Percentiles rank a stretch among this genome's conserved stretches.
These are phyloP conservation scores for Epithele typhae DNA, from an alignment of 768 basidiomycete genomes.

Conservation along the genomic window DNA sequence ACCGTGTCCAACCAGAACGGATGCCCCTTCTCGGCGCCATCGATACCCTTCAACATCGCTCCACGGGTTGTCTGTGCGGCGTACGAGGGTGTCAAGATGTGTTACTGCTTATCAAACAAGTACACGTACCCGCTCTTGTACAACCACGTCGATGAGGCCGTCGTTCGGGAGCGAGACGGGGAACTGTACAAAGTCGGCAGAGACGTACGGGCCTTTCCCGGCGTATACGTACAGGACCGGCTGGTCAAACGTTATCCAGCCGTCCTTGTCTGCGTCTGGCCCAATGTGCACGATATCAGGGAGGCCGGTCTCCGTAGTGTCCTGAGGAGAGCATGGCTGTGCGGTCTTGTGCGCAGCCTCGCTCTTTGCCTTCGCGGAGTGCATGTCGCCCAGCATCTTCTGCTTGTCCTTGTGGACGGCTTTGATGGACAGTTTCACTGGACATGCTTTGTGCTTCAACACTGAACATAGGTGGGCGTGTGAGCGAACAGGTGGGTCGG, in stretches of 20 bases:
- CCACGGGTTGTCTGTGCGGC: constrained; percentile 46
- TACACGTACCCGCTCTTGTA: constrained; percentile 60
- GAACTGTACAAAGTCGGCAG: constrained; percentile 76
- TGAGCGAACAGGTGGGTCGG: neutral
- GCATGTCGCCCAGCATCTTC: constrained; percentile 56
- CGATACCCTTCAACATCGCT: constrained; percentile 49
- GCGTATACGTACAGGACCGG: constrained; percentile 69
- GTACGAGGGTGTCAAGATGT: too few species aligned
- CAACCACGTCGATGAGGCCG: constrained; percentile 68
- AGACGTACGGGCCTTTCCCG: constrained; percentile 75
- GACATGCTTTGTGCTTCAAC: constrained; percentile 56
- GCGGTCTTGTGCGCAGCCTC: too few species aligned
- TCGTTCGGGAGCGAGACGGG: constrained; percentile 79
- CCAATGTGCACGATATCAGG: constrained; percentile 44
- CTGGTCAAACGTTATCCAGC: constrained; percentile 70
- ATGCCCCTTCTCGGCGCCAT: constrained; percentile 58
- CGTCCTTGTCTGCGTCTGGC: constrained; percentile 36
- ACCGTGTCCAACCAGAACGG: constrained; percentile 61
- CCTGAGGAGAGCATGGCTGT: neutral
- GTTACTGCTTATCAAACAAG: too few species aligned
- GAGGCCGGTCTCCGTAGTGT: constrained; percentile 20
- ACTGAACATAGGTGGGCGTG: constrained; percentile 44
- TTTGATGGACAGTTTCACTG: constrained; percentile 67
- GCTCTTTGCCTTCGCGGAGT: too few species aligned
- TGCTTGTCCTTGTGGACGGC: constrained; percentile 65